A percentile compares a stretch with the other conserved stretches of the same genome.
These are phyloP conservation scores for Pontederia crassipes DNA, from an alignment of 176 grass and related monocot genomes.

Conservation along the genomic window DNA sequence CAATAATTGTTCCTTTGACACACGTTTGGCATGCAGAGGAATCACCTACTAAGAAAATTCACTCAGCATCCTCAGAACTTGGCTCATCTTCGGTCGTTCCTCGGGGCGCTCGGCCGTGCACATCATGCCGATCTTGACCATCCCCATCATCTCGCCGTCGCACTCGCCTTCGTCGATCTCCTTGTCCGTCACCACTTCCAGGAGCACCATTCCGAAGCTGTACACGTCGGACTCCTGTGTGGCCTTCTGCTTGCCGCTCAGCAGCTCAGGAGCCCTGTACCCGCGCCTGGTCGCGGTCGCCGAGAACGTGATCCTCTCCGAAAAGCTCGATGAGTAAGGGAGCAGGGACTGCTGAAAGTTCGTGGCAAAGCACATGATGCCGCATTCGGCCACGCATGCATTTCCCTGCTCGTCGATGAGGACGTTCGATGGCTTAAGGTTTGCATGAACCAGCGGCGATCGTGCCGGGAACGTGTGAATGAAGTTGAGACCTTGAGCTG, in stretches of 20 bases:
- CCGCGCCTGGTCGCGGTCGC: slow-evolving; percentile 23
- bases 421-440: slow-evolving; percentile 75
- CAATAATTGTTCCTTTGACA: background rate
- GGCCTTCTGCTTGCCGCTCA: slow-evolving; percentile 12
- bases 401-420: slow-evolving; percentile 57
- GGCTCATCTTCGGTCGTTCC: slow-evolving; percentile 45
- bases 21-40: background rate
- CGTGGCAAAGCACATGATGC: slow-evolving; percentile 45
- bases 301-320: slow-evolving; percentile 5
- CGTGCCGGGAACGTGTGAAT: slow-evolving; percentile 52
- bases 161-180: slow-evolving; percentile 16
- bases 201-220: slow-evolving; percentile 26
- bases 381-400: slow-evolving; percentile 58
- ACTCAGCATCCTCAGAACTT: slow-evolving; percentile 49
- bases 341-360: slow-evolving; percentile 25
- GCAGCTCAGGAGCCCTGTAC: slow-evolving; percentile 56
- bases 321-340: slow-evolving; percentile 24
- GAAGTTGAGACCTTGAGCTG: slow-evolving; percentile 50
- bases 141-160: slow-evolving; percentile 39
- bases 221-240: slow-evolving; percentile 53
- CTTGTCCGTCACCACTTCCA: slow-evolving; percentile 40
- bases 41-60: slow-evolving; percentile 20
- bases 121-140: slow-evolving; percentile 61
- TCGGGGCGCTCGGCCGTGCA: slow-evolving; percentile 52
- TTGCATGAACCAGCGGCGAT: slow-evolving; percentile 45